Evolutionary conservation across 208 protist species (phyloP), one percentile per base, ranked within the genome.

Genomic region (Acanthamoeba culbertsoni): DNA sequence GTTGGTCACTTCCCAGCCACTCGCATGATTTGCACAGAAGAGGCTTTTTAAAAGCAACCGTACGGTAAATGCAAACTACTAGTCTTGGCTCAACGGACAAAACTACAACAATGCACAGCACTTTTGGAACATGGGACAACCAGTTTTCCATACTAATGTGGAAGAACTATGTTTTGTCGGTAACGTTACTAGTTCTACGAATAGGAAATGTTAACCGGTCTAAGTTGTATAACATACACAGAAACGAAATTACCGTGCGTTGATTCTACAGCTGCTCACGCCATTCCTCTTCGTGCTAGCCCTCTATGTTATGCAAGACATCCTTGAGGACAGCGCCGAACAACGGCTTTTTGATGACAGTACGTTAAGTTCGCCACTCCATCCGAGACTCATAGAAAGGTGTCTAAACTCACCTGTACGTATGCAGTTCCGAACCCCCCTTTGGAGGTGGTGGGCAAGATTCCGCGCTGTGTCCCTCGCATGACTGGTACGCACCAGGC

Each of bases 121-220:
- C n/a, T n/a, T n/a, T n/a, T n/a, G 31, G 12, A 35, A 48, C 12
- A 31, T 88, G 77, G 77, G 18, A 12, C 26, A 88, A 20, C 77
- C 77, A 88, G 46, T 88, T 88, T 88, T 14, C 37, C 16, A 14
- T 88, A 35, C 43, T 88, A 35, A 88, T 88, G 77, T 88, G 77
- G 77, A 88, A 88, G 43, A 88, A 88, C 46, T 88, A 33, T 12
- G 12, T 88, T 28, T 31, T 88, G 12, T 57, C 77, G 35, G 77
- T 88, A n/a, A n/a, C n/a, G n/a, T n/a, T n/a, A n/a, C n/a, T n/a
- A n/a, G n/a, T n/a, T n/a, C n/a, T n/a, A n/a, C n/a, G n/a, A n/a
- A n/a, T n/a, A n/a, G n/a, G n/a, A n/a, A n/a, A n/a, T n/a, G n/a
- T n/a, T n/a, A n/a, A n/a, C n/a, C n/a, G n/a, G n/a, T n/a, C n/a